Evolutionary conservation across 805 yeast species (phyloP).

Genomic region (Lachancea kluyveri): DNA sequence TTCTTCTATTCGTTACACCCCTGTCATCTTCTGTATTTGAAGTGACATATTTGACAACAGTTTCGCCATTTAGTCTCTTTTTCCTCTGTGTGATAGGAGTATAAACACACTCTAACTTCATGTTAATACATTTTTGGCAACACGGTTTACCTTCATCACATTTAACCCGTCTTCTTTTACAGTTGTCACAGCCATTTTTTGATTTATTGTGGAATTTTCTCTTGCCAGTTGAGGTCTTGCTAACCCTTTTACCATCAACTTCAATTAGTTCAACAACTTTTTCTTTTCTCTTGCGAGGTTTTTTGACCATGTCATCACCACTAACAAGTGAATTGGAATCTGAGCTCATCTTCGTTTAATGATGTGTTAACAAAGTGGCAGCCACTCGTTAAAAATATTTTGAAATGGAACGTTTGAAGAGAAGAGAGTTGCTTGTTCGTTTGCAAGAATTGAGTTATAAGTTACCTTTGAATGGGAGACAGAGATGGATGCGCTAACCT

Average conservation of each 20-base stretch:
- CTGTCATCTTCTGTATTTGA: slow-evolving; percentile 12
- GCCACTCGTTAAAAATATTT: too few relatives aligned
- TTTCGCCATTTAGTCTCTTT: slow-evolving; percentile 10
- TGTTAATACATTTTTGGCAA: slow-evolving; percentile 72
- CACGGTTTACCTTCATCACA: slow-evolving; percentile 84
- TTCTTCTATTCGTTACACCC: not conserved
- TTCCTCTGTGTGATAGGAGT: slow-evolving; percentile 25
- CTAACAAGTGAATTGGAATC: too few relatives aligned
- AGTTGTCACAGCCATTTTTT: slow-evolving; percentile 81
- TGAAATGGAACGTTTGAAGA: too few relatives aligned
- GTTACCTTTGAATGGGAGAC: too few relatives aligned
- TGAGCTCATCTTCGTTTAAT: slow-evolving; percentile 5
- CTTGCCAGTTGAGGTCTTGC: slow-evolving; percentile 53
- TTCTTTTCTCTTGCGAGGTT: slow-evolving; percentile 14
- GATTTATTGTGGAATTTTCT: slow-evolving; percentile 87
- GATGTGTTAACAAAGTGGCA: too few relatives aligned
- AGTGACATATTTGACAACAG: slow-evolving; percentile 14
- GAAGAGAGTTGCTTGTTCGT: too few relatives aligned
- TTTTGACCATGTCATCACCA: slow-evolving; percentile 5
- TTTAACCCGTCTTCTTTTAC: slow-evolving; percentile 84
- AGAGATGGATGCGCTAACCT: too few relatives aligned
- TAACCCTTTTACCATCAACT: slow-evolving; percentile 35
- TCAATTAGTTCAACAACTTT: slow-evolving; percentile 31
- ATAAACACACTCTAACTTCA: slow-evolving; percentile 75
- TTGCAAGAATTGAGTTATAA: too few relatives aligned